Base-by-base conservation (phyloP, 1,284 basidiomycete species). In the Pseudozyma tsukubaensis region DNA sequence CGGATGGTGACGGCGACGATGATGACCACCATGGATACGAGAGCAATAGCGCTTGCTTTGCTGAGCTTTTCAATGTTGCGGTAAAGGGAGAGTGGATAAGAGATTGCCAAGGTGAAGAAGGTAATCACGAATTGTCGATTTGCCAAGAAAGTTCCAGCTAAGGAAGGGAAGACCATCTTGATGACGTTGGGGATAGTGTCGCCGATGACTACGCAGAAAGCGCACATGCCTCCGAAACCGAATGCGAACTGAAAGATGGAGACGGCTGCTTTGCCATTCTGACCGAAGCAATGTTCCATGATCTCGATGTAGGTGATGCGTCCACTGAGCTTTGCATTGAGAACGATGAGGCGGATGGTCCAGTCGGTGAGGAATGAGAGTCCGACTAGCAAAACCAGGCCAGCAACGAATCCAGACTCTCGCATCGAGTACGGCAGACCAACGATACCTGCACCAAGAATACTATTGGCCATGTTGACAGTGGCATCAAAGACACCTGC, bases 171-270 rank as follows among this genome's bases (percentile, higher is more conserved):
- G 81, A 95, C 81, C 55, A 89, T 92, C 54, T 90, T 90, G 78
- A 99, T 90, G 84, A 99, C 96, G 61, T 77, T 92, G 1, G 97
- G 95, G 80, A 99, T 93, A 2, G 96, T 97, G 85, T 99, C 97
- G 76, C 97, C 91, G 21, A 79, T 78, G n/a, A 80, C 79, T 19
- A 83, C 82, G 63, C 81, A 82, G 36, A 84, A 84, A 12, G 83
- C 83, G 59, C 77, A 85, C 89, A 80, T 85, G 90, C 94, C 94
- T 79, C 96, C 96, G 76, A 97, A 97, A 2, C 96, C 96, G 81
- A 98, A 98, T 0, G 94, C 89, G 81, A 99, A 98, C 83, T 99
- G 97, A 85, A 99, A 99, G 85, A 98, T 92, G 0, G 94, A 97
- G 13, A 98, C 94, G 0, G 94, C 93, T 3, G 93, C 92, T 49